Base-by-base conservation (phyloP, 768 basidiomycete species). In the Leucocoprinus sp. region DNA sequence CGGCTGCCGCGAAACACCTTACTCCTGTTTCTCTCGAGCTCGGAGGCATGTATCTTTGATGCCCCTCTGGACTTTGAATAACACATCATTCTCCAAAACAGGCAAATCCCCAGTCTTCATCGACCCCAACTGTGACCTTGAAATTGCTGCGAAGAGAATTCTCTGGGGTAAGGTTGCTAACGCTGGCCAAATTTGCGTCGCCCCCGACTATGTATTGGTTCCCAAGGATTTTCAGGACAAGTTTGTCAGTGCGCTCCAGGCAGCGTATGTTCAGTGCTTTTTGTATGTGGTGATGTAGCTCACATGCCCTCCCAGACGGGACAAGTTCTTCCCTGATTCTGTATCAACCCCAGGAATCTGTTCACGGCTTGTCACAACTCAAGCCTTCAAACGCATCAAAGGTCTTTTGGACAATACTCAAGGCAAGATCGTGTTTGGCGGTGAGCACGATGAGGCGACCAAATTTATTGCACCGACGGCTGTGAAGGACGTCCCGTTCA, bases 161-260 rank as follows among this genome's bases (percentile, higher is more conserved):
- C 59, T 90, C 27, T 91, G 86, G 85, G 87, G 87, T n/a, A 88
- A 88, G 37, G 60, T 66, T n/a, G 62, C 71, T 28, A 93, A 93
- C 53, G 78, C 76, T 0, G 90, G 90, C 2, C 76, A 90, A 66
- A 79, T 79, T 1, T 92, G 89, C 47, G 68, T 82, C 3, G 78
- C 84, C 4, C 76, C 76, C 0, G 76, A 78, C 52, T 76, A 78
- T 49, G 61, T 75, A 15, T 67, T 76, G 42, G 71, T 78, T 3
- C 70, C 71, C 9, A 63, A 55, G 19, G 60, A 62, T 3, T 65
- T 70, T 56, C 72, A 73, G 45, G 71, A 72, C 28, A 62, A 53
- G 14, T 65, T 76, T n/a, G 61, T 74, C 1, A 53, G 64, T 1
- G 73, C 68, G 6, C 56, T 78, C 21, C 69, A 69, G 52, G 57